Evolutionary conservation across 768 basidiomycete genomes (phyloP).

Genomic region (Termitomyces sp.): DNA sequence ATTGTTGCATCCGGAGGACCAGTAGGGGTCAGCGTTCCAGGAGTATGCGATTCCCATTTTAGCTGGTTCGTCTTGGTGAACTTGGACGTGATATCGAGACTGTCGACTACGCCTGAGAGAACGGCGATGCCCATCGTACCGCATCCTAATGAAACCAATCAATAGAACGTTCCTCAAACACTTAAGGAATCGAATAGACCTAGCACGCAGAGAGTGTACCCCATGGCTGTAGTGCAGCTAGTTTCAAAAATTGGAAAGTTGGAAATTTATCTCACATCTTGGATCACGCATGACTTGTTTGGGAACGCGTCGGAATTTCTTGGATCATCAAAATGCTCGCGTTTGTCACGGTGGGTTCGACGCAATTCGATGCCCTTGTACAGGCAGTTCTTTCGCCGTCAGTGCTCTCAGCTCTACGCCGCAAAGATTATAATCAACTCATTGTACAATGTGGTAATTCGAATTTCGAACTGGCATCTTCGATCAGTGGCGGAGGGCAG

Average conservation of each 20-base stretch:
- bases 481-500: constrained; percentile 22
- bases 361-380: constrained; percentile 74
- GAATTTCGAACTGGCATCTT: constrained; percentile 30
- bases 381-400: constrained; percentile 47
- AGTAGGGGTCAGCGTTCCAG: constrained; percentile 70
- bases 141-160: constrained; percentile 57
- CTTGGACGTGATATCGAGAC: constrained; percentile 49
- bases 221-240: constrained; percentile 44
- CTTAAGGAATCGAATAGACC: constrained; percentile 34
- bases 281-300: constrained; percentile 13
- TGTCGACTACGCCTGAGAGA: constrained; percentile 85
- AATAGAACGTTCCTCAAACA: constrained; percentile 5
- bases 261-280: constrained; percentile 5
- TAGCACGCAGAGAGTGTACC: constrained; percentile 88
- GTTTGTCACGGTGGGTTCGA: constrained; percentile 89
- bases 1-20: constrained; percentile 57
- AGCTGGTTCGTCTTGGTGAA: constrained; percentile 13
- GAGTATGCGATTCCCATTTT: constrained; percentile 44
- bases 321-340: constrained; percentile 31
- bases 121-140: constrained; percentile 98
- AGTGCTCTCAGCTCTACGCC: constrained; percentile 49
- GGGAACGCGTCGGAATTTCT: constrained; percentile 11
- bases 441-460: constrained; percentile 80
- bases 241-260: background rate
- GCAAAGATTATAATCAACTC: constrained; percentile 52